Evolutionary conservation across 2,329 filamentous ascomycete genomes (phyloP), one percentile per base, ranked within the genome.

Genomic region (Trichoderma sp.): DNA sequence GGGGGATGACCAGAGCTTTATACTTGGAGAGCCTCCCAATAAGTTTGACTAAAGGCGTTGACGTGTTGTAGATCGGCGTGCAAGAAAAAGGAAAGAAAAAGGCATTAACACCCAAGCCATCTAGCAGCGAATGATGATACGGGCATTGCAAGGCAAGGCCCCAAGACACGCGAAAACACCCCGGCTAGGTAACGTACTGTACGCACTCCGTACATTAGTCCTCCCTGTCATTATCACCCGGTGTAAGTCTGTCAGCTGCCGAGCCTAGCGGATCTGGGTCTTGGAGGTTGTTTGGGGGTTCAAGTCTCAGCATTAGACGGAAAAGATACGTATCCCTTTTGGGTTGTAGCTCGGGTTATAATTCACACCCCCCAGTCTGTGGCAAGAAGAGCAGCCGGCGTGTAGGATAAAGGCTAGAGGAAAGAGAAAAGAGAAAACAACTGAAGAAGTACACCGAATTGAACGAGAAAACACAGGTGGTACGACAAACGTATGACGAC

Each of bases 1-100:
- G 63, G 72, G 27, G 29, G 9, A 50, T 12, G 59, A 29, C 16
- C 33, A 38, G 74, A 71, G 65, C 74, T 75, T 75, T 75, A 75
- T 75, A 75, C 67, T 65, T 31, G 8, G 8, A 1, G 38, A 65
- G 60, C n/a, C 24, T 56, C 50, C 33, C 7, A 41, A 59, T 35
- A 60, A 21, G 16, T 18, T 50, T 21, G 35, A 60, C 21, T 35
- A 72, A 45, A 56, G 27, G 31, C 8, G 8, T 45, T 45, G 41
- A 45, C 35, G n/a, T 33, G 60, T 33, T 33, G n/a, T 38, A 33
- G 60, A 71, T 33, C 27, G 27, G 59, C 68, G 29, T 68, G 41
- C 35, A 29, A 45, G 12, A 38, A 62, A 27, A 59, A 38, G 18
- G 7, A 45, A 41, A 31, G 59, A 41, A 29, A 56, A n/a, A 21